Conservation (phyloP, 1,284 basidiomycete species). For the Chalciporus sp. region DNA sequence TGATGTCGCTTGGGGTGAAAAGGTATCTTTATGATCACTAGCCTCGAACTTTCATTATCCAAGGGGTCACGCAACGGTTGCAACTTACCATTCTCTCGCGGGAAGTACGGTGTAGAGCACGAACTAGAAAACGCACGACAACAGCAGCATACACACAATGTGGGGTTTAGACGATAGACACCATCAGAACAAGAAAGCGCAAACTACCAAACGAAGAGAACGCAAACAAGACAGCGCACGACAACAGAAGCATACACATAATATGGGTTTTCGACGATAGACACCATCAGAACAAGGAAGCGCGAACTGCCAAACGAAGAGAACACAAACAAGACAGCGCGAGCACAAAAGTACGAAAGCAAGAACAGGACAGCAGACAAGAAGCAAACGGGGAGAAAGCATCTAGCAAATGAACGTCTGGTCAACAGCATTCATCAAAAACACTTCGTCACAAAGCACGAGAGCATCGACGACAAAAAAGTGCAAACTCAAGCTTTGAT, state of each 20-base stretch:
- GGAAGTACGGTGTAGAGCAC: too few species aligned
- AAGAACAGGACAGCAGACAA: not conserved
- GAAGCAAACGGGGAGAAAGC: not conserved
- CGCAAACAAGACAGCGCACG: not conserved
- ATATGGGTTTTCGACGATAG: not conserved
- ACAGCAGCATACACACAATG: not conserved
- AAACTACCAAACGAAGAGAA: not conserved
- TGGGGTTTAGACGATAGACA: not conserved
- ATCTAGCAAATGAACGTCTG: not conserved
- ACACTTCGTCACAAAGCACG: not conserved
- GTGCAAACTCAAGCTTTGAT: constrained; percentile 21
- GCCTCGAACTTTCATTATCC: too few species aligned
- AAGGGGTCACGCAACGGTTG: too few species aligned
- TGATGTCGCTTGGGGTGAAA: too few species aligned
- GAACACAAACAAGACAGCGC: not conserved
- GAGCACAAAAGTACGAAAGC: not conserved
- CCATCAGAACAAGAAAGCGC: not conserved
- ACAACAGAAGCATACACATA: not conserved
- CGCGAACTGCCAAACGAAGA: not conserved
- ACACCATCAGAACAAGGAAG: not conserved
- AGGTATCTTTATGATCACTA: too few species aligned
- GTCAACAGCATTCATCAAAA: not conserved
- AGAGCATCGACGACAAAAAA: not conserved
- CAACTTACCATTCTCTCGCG: too few species aligned
- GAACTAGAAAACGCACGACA: too few species aligned